Percentiles rank a stretch among this genome's conserved stretches.
phyloP scores from a whole-genome alignment of 176 grass and related monocot species.

The Triticum turgidum region DNA sequence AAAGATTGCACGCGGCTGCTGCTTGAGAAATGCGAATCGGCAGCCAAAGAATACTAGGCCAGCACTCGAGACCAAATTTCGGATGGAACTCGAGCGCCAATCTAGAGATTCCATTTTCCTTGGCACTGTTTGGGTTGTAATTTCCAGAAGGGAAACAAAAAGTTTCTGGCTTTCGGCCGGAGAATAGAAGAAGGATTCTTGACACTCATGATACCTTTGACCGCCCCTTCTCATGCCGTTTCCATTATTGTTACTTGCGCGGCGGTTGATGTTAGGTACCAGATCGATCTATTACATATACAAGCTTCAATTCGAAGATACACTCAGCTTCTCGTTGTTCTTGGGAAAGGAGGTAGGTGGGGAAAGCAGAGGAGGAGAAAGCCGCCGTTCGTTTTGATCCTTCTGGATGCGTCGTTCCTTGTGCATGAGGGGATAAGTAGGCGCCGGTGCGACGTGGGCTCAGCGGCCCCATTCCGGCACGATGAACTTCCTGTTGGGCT shows the following conservation, averaged over 20 bases:
- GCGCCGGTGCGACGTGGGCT: too few relatives aligned
- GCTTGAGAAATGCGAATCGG: background rate
- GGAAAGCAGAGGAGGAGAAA: too few relatives aligned
- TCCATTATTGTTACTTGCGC: constrained; percentile 5
- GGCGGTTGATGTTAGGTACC: background rate
- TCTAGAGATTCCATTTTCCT: background rate
- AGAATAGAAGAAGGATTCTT: background rate
- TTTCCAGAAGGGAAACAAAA: background rate
- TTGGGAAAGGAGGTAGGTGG: too few relatives aligned
- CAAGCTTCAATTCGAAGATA: too few relatives aligned
- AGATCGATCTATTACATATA: too few relatives aligned
- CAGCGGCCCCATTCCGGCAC: too few relatives aligned
- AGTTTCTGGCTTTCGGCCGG: background rate
- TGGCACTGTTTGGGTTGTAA: background rate
- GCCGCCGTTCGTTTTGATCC: too few relatives aligned
- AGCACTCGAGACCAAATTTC: constrained; percentile 5
- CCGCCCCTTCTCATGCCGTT: constrained; percentile 15
- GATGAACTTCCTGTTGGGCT: too few relatives aligned
- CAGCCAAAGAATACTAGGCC: background rate
- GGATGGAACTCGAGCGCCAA: background rate
- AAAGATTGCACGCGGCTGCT: background rate
- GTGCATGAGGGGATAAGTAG: too few relatives aligned
- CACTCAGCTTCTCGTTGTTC: too few relatives aligned
- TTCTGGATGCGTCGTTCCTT: too few relatives aligned
- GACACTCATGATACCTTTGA: constrained; percentile 25